Evolutionary conservation across 768 basidiomycete genomes (phyloP).

Genomic region (Kwoniella dejecticola): DNA sequence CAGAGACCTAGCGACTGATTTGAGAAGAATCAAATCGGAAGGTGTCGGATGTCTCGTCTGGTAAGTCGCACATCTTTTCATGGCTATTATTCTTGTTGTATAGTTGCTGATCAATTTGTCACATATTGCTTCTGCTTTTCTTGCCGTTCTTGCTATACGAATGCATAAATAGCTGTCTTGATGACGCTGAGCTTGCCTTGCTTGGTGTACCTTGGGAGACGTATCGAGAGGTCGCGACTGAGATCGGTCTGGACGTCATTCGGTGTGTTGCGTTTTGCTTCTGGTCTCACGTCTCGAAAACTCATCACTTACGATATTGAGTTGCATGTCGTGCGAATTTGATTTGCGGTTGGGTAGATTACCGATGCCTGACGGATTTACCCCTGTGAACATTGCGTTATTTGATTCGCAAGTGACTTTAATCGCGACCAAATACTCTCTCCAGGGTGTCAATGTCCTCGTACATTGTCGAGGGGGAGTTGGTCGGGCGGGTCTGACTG

Average conservation of each 20-base stretch:
- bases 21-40: constrained; percentile 70
- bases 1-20: constrained; percentile 75
- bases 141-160: neutral
- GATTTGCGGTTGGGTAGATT: constrained; percentile 60
- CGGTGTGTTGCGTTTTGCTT: constrained; percentile 60
- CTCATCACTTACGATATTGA: constrained; percentile 13
- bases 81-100: neutral
- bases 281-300: neutral
- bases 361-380: constrained; percentile 86
- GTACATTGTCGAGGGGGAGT: constrained; percentile 91
- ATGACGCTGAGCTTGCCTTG: constrained; percentile 77
- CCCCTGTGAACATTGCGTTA: constrained; percentile 64
- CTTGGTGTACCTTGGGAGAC: constrained; percentile 84
- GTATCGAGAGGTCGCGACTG: constrained; percentile 67
- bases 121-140: constrained; percentile 9
- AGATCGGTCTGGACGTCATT: constrained; percentile 74
- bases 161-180: constrained; percentile 67
- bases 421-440: constrained; percentile 71
- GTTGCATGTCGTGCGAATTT: constrained; percentile 10
- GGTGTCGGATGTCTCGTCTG: constrained; percentile 80
- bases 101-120: constrained; percentile 9
- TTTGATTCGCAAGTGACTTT: constrained; percentile 70
- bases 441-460: constrained; percentile 70
- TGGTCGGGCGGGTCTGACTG: constrained; percentile 86
- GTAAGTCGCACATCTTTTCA: constrained; percentile 57